Evolutionary conservation across 495 filamentous ascomycete genomes (phyloP).

Genomic region (Glutinoglossum americanum): DNA sequence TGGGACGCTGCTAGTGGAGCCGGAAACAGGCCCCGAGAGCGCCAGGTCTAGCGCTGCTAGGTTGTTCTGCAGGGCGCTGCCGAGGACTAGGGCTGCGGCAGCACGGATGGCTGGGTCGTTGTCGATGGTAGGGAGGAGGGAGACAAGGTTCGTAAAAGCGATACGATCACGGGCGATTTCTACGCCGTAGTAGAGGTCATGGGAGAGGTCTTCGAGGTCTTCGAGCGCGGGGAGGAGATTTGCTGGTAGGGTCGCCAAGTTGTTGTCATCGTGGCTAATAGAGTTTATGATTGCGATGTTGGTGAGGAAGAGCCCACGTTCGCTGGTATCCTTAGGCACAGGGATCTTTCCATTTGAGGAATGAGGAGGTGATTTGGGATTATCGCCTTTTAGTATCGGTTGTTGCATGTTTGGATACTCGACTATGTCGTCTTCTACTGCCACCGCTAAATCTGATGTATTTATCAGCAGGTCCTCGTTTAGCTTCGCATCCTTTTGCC

Average conservation of each 20-base stretch:
- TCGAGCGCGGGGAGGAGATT: slow-evolving; percentile 27
- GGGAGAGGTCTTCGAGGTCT: slow-evolving; percentile 23
- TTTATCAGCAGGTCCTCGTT: slow-evolving; percentile 20
- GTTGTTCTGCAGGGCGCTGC: slow-evolving; percentile 38
- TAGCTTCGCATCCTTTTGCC: slow-evolving; percentile 38
- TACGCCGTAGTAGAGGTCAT: slow-evolving; percentile 50
- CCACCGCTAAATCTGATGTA: slow-evolving; percentile 24
- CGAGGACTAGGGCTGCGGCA: slow-evolving; percentile 29
- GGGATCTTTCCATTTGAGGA: slow-evolving; percentile 28
- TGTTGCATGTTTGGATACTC: slow-evolving; percentile 22
- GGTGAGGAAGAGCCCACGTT: slow-evolving; percentile 20
- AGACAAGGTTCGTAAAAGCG: slow-evolving; percentile 22
- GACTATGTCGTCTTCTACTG: slow-evolving; percentile 20
- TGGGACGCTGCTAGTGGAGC: neutral
- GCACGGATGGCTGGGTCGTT: slow-evolving; percentile 14
- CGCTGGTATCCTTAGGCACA: slow-evolving; percentile 13
- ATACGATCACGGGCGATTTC: slow-evolving; percentile 25
- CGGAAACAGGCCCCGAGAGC: neutral
- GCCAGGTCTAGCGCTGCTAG: slow-evolving; percentile 26
- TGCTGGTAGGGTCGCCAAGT: slow-evolving; percentile 8
- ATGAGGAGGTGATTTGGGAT: neutral
- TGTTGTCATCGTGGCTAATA: neutral
- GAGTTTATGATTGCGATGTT: slow-evolving; percentile 21
- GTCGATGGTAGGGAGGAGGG: slow-evolving; percentile 14
- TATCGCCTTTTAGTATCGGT: neutral